A percentile compares a stretch with the other conserved stretches of the same genome.
Evolutionary conservation across 2,329 filamentous ascomycete species (phyloP).

Genomic region (Kalaharituber pfeilii): DNA sequence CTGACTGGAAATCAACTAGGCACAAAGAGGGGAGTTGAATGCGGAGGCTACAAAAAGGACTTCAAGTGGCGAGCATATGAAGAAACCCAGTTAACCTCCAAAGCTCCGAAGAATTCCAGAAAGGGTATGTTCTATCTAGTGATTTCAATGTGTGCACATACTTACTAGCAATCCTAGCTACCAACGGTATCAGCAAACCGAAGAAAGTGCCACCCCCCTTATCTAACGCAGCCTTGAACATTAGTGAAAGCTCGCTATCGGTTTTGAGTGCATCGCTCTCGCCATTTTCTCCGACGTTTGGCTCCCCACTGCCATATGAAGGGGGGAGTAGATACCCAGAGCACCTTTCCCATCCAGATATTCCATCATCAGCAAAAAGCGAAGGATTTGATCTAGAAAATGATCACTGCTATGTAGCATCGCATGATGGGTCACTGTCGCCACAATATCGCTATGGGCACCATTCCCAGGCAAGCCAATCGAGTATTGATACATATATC

Average conservation of each 20-base stretch:
- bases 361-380: not conserved
- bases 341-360: not conserved
- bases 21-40: conserved; percentile 44
- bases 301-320: not conserved
- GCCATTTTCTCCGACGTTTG: not conserved
- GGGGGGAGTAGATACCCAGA: not conserved
- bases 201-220: conserved; percentile 11
- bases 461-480: not conserved
- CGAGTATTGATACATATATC: not conserved
- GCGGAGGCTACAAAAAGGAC: conserved; percentile 57
- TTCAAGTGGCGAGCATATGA: conserved; percentile 60
- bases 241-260: not conserved
- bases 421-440: not conserved
- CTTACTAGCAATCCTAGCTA: conserved; percentile 1
- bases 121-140: conserved; percentile 16
- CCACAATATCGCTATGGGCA: not conserved
- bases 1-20: conserved; percentile 10
- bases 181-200: conserved; percentile 10
- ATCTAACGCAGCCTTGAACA: conserved; percentile 5
- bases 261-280: not conserved
- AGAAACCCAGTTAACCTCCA: conserved; percentile 39
- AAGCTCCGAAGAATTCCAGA: conserved; percentile 24
- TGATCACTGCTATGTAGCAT: not conserved
- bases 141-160: not conserved
- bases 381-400: not conserved